These are phyloP conservation scores for Trichopus zeylanicus DNA, from an alignment of 116 monocot genomes.

Conservation along the genomic window DNA sequence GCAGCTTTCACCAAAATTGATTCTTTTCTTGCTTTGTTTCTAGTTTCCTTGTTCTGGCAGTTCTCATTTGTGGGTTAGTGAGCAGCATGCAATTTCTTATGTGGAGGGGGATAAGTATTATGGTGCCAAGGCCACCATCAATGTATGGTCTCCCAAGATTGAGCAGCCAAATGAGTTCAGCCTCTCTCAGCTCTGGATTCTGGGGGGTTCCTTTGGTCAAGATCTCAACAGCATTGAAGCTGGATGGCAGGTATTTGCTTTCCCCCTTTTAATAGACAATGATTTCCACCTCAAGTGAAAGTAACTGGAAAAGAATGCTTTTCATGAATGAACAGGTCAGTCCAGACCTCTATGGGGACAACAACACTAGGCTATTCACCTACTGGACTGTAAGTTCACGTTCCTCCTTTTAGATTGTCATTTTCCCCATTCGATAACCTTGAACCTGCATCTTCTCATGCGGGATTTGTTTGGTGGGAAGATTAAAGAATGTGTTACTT, in stretches of 20 bases:
- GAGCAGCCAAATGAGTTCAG: constrained; percentile 65
- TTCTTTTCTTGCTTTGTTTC: too few species aligned
- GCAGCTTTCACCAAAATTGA: too few species aligned
- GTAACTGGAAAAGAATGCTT: not conserved
- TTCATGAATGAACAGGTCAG: constrained; percentile 33
- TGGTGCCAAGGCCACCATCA: constrained; percentile 70
- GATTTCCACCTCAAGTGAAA: not conserved
- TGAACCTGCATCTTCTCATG: too few species aligned
- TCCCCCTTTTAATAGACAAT: too few species aligned
- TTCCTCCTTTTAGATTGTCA: not conserved
- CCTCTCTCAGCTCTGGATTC: constrained; percentile 60
- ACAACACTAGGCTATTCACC: constrained; percentile 47
- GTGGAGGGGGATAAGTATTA: constrained; percentile 64
- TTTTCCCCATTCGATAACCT: too few species aligned
- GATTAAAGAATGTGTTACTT: too few species aligned
- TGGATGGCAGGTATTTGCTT: constrained; percentile 52
- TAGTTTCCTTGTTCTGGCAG: too few species aligned
- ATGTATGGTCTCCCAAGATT: constrained; percentile 65
- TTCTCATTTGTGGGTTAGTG: constrained; percentile 15
- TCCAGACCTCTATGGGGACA: constrained; percentile 56
- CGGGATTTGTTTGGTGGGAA: too few species aligned
- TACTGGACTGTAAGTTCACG: constrained; percentile 65
- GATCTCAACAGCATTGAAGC: constrained; percentile 80
- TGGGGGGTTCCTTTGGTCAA: constrained; percentile 61
- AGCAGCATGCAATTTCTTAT: constrained; percentile 68